phyloP scores from a whole-genome alignment of 2,329 filamentous ascomycete genomes.

The Botryotinia calthae region DNA sequence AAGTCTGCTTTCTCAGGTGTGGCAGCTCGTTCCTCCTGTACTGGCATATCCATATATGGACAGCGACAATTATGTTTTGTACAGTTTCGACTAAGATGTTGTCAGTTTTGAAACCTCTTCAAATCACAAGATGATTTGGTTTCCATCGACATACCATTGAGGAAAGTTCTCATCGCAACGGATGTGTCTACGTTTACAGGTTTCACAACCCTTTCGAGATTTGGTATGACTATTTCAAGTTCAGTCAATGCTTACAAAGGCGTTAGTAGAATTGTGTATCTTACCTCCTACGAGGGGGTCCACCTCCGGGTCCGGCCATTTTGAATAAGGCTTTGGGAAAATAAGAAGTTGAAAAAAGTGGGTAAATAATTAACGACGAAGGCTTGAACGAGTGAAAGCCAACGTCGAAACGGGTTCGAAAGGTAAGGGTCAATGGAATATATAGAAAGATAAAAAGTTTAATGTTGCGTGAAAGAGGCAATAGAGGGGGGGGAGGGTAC shows the following conservation, averaged over 20 bases:
- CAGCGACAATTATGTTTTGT: constrained; percentile 98
- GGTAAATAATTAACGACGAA: constrained; percentile 37
- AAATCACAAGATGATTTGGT: not conserved
- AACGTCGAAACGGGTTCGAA: constrained; percentile 31
- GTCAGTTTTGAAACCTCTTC: constrained; percentile 29
- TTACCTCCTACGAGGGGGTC: constrained; percentile 73
- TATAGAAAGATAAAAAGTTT: constrained; percentile 19
- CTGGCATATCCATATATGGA: constrained; percentile 88
- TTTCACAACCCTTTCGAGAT: constrained; percentile 96
- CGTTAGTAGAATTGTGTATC: constrained; percentile 31
- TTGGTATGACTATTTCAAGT: constrained; percentile 78
- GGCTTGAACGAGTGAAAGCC: constrained; percentile 41
- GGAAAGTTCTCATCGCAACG: constrained; percentile 97
- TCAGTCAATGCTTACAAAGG: constrained; percentile 25
- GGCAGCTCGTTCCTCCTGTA: constrained; percentile 60
- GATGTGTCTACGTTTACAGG: constrained; percentile 96
- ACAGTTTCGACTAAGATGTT: constrained; percentile 75
- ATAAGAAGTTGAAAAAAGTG: constrained; percentile 19
- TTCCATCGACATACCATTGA: constrained; percentile 69
- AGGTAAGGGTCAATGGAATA: constrained; percentile 20
- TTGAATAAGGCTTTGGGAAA: constrained; percentile 33
- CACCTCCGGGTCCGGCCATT: constrained; percentile 95
- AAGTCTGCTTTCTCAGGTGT: constrained; percentile 66
- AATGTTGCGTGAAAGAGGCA: constrained; percentile 9
- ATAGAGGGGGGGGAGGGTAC: constrained; percentile 26